Evolutionary conservation across 2,329 filamentous ascomycete species (phyloP).

Genomic region (Metarhizium rileyi): DNA sequence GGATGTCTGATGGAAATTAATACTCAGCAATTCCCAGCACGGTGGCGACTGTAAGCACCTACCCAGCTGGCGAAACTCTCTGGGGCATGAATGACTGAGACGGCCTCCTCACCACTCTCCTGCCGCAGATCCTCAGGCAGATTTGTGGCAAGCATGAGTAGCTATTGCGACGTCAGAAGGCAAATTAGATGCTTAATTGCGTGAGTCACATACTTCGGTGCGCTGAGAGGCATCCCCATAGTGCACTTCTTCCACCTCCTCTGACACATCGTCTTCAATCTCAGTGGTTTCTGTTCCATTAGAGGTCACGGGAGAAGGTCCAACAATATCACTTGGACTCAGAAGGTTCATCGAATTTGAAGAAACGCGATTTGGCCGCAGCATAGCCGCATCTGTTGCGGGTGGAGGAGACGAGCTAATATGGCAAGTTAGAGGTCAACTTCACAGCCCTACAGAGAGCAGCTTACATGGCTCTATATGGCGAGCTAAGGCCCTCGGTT

Average conservation of each 20-base stretch:
- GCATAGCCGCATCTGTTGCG: slow-evolving; percentile 33
- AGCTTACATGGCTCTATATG: slow-evolving; percentile 43
- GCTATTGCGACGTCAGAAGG: slow-evolving; percentile 22
- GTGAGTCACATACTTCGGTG: slow-evolving; percentile 20
- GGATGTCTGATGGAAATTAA: slow-evolving; percentile 25
- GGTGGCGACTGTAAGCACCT: slow-evolving; percentile 25
- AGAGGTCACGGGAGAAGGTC: slow-evolving; percentile 76
- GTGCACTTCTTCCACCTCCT: slow-evolving; percentile 40
- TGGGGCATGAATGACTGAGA: slow-evolving; percentile 87
- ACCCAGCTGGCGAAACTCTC: slow-evolving; percentile 77
- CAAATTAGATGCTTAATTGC: not conserved
- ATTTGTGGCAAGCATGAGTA: slow-evolving; percentile 46
- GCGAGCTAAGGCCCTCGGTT: slow-evolving; percentile 36
- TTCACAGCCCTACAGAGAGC: not conserved
- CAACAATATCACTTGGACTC: slow-evolving; percentile 60
- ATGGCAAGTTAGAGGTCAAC: slow-evolving; percentile 6
- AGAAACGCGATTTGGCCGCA: slow-evolving; percentile 40
- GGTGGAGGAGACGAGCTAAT: slow-evolving; percentile 26
- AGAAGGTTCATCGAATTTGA: slow-evolving; percentile 46
- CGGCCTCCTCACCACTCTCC: slow-evolving; percentile 61
- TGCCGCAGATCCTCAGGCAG: slow-evolving; percentile 48
- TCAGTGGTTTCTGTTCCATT: slow-evolving; percentile 77
- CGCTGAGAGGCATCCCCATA: slow-evolving; percentile 11
- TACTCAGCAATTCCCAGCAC: not conserved
- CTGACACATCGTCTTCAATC: slow-evolving; percentile 66